phyloP scores from a whole-genome alignment of 192 early-diverging fungal genomes.

The Coemansia sp. region DNA sequence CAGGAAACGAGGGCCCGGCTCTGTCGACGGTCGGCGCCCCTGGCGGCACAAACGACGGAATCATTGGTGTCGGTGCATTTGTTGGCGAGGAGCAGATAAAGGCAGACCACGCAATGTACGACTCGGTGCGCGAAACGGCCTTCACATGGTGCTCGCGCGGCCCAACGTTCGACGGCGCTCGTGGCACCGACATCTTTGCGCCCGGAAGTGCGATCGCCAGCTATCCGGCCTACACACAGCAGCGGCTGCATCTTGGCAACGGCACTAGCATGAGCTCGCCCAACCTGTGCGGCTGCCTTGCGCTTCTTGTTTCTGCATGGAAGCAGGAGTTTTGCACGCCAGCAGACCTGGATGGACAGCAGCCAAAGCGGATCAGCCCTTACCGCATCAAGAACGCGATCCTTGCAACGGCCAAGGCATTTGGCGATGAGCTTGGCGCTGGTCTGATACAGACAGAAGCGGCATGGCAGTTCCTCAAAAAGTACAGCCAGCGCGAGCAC shows the following conservation, averaged over 20 bases:
- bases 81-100: constrained; percentile 81
- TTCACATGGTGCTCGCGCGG: constrained; percentile 92
- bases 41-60: constrained; percentile 65
- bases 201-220: constrained; percentile 93
- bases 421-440: constrained; percentile 74
- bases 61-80: constrained; percentile 94
- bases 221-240: constrained; percentile 78
- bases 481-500: constrained; percentile 55
- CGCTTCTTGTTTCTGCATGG: constrained; percentile 82
- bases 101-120: constrained; percentile 82
- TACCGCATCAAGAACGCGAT: constrained; percentile 83
- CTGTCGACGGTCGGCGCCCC: constrained; percentile 84
- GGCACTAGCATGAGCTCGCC: constrained; percentile 96
- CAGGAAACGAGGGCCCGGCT: constrained; percentile 92
- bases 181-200: constrained; percentile 78
- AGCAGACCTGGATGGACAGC: background rate
- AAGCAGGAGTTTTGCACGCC: constrained; percentile 55
- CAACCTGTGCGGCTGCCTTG: constrained; percentile 85
- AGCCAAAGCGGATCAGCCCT: constrained; percentile 57
- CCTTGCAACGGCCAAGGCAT: constrained; percentile 68
- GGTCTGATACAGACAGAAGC: constrained; percentile 87
- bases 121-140: constrained; percentile 71
- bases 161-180: constrained; percentile 80
- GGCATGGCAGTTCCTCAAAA: constrained; percentile 79
- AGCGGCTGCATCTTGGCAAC: constrained; percentile 77